Evolutionary conservation across 2,329 filamentous ascomycete species (phyloP), one percentile per base, ranked within the genome.

Genomic region (Diaporthe longicolla): DNA sequence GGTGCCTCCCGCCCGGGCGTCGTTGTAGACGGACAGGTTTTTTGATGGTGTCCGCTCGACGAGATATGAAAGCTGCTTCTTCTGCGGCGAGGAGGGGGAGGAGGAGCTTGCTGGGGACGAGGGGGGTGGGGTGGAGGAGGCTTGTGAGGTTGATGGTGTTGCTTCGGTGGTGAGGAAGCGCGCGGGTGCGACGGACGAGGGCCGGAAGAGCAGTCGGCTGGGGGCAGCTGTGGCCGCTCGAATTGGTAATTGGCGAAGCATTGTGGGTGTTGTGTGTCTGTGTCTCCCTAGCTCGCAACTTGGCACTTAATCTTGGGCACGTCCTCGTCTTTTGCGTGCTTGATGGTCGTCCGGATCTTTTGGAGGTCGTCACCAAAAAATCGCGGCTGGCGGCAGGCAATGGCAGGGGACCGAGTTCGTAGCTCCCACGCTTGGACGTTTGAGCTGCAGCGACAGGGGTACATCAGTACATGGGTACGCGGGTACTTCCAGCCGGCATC

Each of bases 21-120:
- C 87, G 21, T 91, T 87, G 84, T 98, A 99, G 58, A 98, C 89
- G 32, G 94, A 91, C 3, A 97, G 85, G 77, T 94, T 91, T 63
- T 91, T 89, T 50, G 90, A 92, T 1, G 87, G 85, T 4, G 94
- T 96, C 76, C 95, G 92, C 69, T 87, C 87, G 77, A 98, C 88
- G 79, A 92, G 88, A 86, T 95, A 98, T 15, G 90, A 88, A 40
- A 90, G 82, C 65, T 86, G 82, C 84, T 72, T 83, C 75, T 73
- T 71, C 76, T 74, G 71, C 35, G 75, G 21, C 15, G 57, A 50
- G n/a, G 35, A 58, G 70, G 45, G 26, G 29, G 73, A 52, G 37
- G 74, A 26, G 29, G 73, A 52, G 37, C 73, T 26, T 57, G 72
- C 40, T 71, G 50, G 24, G 35, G 72, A 45, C 7, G 76, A 26